Base-by-base conservation (phyloP, 352 stramenopile genomes). In the Phytophthora constricta region DNA sequence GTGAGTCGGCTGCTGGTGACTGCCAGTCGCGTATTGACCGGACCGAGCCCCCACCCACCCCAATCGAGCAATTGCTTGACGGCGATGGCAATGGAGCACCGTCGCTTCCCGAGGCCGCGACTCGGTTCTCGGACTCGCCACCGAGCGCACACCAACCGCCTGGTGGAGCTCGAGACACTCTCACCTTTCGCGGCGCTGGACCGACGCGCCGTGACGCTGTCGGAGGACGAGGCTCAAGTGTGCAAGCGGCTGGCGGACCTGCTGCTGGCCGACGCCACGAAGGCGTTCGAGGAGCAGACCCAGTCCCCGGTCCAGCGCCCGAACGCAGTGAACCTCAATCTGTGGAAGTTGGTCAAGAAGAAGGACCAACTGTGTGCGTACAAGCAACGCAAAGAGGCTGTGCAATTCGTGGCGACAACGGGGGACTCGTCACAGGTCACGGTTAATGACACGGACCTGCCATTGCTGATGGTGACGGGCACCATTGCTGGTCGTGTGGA, bases 331-430 rank as follows among this genome's bases (percentile, higher is more conserved):
- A 68, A 89, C 46, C 64, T 72, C 33, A 81, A 74, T 26, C 72
- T 81, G 28, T 92, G 84, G 84, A 92, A 92, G 65, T 43, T 77
- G 47, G 45, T 92, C 23, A 90, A 87, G 73, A 80, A 79, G 45
- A 80, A 78, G 39, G 84, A 92, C 61, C 76, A 90, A 33, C 65
- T 92, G 2, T 59, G 58, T 0, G 77, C 74, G 5, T 83, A 80
- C 70, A 92, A 90, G 63, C 80, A 89, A 41, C 76, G 72, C 11
- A 59, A 62, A 10, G 58, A 76, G 5, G 50, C 41, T 0, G 52
- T 27, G 22, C 48, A 42, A 25, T 47, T 33, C 20, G 16, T 34
- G 48, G 42, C 66, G 22, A 14, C 50, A 56, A 41, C 57, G 43
- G 62, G 42, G 23, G 46, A 28, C 42, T 5, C n/a, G 58, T 20